Evolutionary conservation across 2,329 filamentous ascomycete species (phyloP).

Genomic region (Scolecobasidium constrictum): DNA sequence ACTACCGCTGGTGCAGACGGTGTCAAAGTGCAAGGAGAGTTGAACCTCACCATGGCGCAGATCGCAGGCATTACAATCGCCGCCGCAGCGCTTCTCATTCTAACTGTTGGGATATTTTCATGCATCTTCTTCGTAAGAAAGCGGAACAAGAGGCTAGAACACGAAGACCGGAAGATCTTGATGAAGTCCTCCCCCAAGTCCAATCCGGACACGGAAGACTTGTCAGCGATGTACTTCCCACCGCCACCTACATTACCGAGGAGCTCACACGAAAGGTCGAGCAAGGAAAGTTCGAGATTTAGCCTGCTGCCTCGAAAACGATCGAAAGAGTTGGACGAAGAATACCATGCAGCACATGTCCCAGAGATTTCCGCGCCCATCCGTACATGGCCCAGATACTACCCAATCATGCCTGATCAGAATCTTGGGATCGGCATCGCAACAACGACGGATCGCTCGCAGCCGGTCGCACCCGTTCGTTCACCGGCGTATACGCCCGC

Average conservation of each 20-base stretch:
- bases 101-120: constrained; percentile 27
- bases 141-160: constrained; percentile 20
- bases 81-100: constrained; percentile 23
- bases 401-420: constrained; percentile 7
- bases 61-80: constrained; percentile 27
- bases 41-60: constrained; percentile 24
- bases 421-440: not conserved
- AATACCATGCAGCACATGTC: not conserved
- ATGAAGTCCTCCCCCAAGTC: not conserved
- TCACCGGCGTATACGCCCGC: not conserved
- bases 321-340: not conserved
- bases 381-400: constrained; percentile 5
- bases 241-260: not conserved
- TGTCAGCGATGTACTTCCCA: not conserved
- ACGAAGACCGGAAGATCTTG: constrained; percentile 11
- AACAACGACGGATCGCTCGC: not conserved
- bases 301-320: not conserved
- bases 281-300: not conserved
- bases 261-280: not conserved
- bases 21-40: constrained; percentile 11
- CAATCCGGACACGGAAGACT: not conserved
- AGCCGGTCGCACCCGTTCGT: not conserved
- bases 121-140: constrained; percentile 24
- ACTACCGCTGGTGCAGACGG: constrained; percentile 13
- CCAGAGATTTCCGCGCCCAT: not conserved